Percentiles rank a stretch among this genome's conserved stretches.
These are phyloP conservation scores for Globisporangium uncinulatum DNA, from an alignment of 352 stramenopile species.

Conservation along the genomic window DNA sequence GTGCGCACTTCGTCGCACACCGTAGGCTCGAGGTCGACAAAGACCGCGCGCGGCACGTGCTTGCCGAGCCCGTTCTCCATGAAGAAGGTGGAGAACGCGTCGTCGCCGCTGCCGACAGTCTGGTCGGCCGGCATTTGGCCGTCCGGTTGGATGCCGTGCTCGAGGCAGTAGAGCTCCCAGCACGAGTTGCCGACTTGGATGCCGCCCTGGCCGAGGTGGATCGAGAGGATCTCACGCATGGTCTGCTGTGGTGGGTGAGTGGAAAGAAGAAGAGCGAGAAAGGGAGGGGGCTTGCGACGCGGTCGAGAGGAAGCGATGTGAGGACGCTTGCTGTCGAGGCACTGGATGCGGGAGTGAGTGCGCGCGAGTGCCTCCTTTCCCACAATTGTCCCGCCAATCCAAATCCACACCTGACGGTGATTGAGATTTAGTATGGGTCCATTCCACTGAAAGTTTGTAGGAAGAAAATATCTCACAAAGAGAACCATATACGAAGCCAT, in stretches of 20 bases:
- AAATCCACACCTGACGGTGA: too few species aligned
- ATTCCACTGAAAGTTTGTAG: too few species aligned
- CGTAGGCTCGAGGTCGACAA: constrained; percentile 97
- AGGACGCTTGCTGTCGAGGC: constrained; percentile 68
- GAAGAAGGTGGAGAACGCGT: constrained; percentile 98
- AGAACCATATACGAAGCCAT: too few species aligned
- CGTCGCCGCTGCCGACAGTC: constrained; percentile 90
- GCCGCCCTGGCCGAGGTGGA: constrained; percentile 86
- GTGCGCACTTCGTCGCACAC: constrained; percentile 97
- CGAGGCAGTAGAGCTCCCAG: constrained; percentile 80
- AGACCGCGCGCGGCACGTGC: constrained; percentile 95
- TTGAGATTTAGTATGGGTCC: too few species aligned
- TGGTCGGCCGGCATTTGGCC: constrained; percentile 93
- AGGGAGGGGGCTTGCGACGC: background rate
- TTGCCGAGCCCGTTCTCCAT: constrained; percentile 91
- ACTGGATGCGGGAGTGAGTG: too few species aligned
- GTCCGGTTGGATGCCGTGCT: constrained; percentile 91
- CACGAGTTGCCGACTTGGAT: constrained; percentile 87
- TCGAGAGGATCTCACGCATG: constrained; percentile 75
- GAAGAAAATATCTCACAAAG: too few species aligned
- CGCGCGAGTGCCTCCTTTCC: too few species aligned
- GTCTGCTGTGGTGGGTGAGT: too few species aligned
- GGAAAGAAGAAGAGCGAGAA: background rate
- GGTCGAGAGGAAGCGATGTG: constrained; percentile 53
- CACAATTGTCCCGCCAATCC: too few species aligned